Base-by-base conservation (phyloP, 2,329 filamentous ascomycete genomes). In the Sporothrix brunneoviolacea region DNA sequence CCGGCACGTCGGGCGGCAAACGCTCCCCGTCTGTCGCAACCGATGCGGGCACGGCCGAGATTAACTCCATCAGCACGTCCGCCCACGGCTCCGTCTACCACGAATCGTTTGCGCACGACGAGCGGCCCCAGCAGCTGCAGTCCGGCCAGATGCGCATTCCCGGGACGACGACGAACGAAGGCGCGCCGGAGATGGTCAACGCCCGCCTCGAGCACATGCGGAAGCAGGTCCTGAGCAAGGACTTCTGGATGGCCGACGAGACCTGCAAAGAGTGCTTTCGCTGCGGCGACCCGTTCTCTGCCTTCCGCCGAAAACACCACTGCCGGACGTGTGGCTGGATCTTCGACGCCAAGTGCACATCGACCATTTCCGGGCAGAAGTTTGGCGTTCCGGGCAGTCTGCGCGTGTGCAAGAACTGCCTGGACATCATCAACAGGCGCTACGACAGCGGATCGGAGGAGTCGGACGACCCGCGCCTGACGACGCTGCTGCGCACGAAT, bases 211-310 rank as follows among this genome's bases (percentile, higher is more conserved):
- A 81, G 44, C 84, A 86, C 58, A 85, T 95, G 74, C 82, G 86
- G 55, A 87, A 88, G 60, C 90, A 91, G 62, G 84, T 98, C 8
- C 71, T 97, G 40, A 95, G 88, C 64, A 93, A 91, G 62, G 91
- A 97, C 59, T 97, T 95, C 60, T 97, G 91, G 93, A 98, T 98
- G 93, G 88, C 90, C 53, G 93, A 98, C 64, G 93, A 97, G 62
- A 96, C 94, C 55, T 94, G 91, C 53, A 97, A 95, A 64, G 91
- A 96, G 60, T 98, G 93, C 62, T 98, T 96, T 64, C 80, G 88
- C 39, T 98, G 93, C 61, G 88, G 88, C 39, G 86, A 88, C 52
- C 79, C 87, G 2, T 98, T 98, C 62, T 90, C 89, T 0, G 93
- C 91, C 1, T 97, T 97, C 64, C 81, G 93, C 53, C 82, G 93